Evolutionary conservation across 768 basidiomycete genomes (phyloP), one percentile per base, ranked within the genome.

Genomic region (Coprinopsis sp.): DNA sequence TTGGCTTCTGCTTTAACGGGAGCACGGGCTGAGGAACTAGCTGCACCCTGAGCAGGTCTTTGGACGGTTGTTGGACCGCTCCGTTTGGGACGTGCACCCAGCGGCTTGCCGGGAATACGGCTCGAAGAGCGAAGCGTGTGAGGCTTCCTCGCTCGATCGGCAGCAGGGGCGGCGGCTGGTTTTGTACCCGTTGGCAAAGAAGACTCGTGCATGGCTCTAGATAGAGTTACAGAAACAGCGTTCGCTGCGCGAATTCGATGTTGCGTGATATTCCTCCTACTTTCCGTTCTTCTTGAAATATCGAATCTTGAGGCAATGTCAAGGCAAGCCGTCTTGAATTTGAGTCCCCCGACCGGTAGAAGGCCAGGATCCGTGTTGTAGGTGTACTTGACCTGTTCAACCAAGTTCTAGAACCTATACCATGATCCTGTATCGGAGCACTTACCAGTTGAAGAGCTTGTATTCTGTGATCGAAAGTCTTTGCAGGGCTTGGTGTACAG

Each of bases 291-390:
- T 89, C 79, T 68, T 25, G 81, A 68, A 4, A 91, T 91, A 33
- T 91, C 84, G 56, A 76, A 91, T 1, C 90, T 91, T 47, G 84
- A 85, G 2, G 91, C 92, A 45, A 94, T 91, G 63, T 93, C 91
- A 19, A 93, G 89, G 63, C 81, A 86, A 1, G 89, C 90, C 63
- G 92, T 92, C 76, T 92, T 90, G 51, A 82, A 86, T 66, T 91
- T 88, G 2, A 92, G 88, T 51, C 92, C 90, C 58, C 87, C 90
- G 4, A 91, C 68, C 7, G 74, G 69, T 87, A 85, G 55, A 93
- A 93, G 11, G 77, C 71, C 44, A 77, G 70, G 0, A 93, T 65
- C 0, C 58, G 54, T 13, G 71, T 64, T 11, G 62, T 57, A 1
- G 79, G 75, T 54, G 79, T 71, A 39, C 89, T 76, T 44, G 66